A percentile compares a stretch with the other conserved stretches of the same genome.
These are phyloP conservation scores for Cladosporium sp. DNA, from an alignment of 2,329 filamentous ascomycete species.

Conservation along the genomic window DNA sequence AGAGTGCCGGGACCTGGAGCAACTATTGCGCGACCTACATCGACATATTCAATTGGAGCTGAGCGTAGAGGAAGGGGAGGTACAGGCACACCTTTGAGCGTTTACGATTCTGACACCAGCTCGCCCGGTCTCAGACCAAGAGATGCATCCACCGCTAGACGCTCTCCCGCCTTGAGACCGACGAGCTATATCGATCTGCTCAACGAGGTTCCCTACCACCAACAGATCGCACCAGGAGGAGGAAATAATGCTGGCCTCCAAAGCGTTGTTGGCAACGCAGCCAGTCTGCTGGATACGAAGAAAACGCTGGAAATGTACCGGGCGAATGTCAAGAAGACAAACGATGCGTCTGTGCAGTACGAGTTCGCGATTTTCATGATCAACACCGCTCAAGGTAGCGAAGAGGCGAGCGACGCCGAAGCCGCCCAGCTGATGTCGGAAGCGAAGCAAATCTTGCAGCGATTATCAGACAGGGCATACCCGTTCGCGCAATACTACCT, in stretches of 20 bases:
- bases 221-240: conserved; percentile 62
- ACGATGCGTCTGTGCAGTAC: conserved; percentile 84
- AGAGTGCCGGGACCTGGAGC: conserved; percentile 46
- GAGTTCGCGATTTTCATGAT: conserved; percentile 96
- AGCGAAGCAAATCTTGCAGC: conserved; percentile 83
- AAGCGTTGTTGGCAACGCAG: conserved; percentile 78
- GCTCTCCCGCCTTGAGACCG: conserved; percentile 56
- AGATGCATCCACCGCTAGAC: conserved; percentile 48
- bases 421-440: conserved; percentile 71
- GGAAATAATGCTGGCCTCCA: conserved; percentile 77
- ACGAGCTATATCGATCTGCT: conserved; percentile 60
- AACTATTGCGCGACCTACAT: conserved; percentile 56
- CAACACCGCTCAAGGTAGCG: conserved; percentile 76
- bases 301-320: conserved; percentile 98
- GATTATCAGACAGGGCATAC: conserved; percentile 80
- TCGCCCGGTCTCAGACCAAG: conserved; percentile 43
- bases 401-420: conserved; percentile 34
- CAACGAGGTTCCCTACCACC: conserved; percentile 68
- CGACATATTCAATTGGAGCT: conserved; percentile 70
- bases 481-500: conserved; percentile 98
- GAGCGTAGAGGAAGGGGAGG: conserved; percentile 63
- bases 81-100: conserved; percentile 46
- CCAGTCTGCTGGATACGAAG: conserved; percentile 82
- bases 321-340: conserved; percentile 95
- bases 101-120: conserved; percentile 31